Evolutionary conservation across 1,284 basidiomycete genomes (phyloP).

Genomic region (Chalciporus sp.): DNA sequence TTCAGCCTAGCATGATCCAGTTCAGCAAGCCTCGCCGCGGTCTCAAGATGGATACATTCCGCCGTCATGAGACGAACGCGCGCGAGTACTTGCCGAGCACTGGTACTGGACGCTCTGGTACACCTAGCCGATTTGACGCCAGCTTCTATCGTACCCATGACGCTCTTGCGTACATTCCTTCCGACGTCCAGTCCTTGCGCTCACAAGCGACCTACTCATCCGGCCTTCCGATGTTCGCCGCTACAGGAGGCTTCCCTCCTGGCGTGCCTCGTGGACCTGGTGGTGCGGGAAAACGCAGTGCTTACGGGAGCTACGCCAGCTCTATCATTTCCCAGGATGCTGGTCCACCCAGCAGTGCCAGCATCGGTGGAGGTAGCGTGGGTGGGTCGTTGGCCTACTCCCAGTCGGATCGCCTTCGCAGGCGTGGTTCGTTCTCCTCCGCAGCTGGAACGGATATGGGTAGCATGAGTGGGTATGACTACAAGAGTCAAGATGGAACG

Average conservation of each 20-base stretch:
- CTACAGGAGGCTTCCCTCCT: conserved; percentile 68
- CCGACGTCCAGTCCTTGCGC: conserved; percentile 90
- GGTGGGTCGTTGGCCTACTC: conserved; percentile 67
- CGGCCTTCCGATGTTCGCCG: conserved; percentile 82
- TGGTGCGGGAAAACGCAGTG: conserved; percentile 62
- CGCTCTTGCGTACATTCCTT: conserved; percentile 91
- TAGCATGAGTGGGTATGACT: conserved; percentile 77
- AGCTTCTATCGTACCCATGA: conserved; percentile 97
- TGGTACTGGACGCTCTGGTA: conserved; percentile 61
- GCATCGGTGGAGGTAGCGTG: conserved; percentile 48
- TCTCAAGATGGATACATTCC: conserved; percentile 88
- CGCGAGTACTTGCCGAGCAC: conserved; percentile 59
- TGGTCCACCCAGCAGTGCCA: conserved; percentile 56
- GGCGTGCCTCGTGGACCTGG: conserved; percentile 59
- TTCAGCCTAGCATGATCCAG: conserved; percentile 98
- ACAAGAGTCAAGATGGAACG: conserved; percentile 83
- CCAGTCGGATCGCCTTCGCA: conserved; percentile 73
- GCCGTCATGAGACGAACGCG: conserved; percentile 85
- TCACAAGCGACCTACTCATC: conserved; percentile 94
- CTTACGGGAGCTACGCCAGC: conserved; percentile 84
- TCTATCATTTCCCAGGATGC: conserved; percentile 91
- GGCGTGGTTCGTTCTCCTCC: conserved; percentile 73
- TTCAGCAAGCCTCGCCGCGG: conserved; percentile 94
- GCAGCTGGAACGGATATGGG: conserved; percentile 76
- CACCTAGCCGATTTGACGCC: conserved; percentile 89